Percentiles rank a stretch among this genome's conserved stretches.
Conservation (phyloP, 129 eudicot genomes). For the Flaveria sonorensis region DNA sequence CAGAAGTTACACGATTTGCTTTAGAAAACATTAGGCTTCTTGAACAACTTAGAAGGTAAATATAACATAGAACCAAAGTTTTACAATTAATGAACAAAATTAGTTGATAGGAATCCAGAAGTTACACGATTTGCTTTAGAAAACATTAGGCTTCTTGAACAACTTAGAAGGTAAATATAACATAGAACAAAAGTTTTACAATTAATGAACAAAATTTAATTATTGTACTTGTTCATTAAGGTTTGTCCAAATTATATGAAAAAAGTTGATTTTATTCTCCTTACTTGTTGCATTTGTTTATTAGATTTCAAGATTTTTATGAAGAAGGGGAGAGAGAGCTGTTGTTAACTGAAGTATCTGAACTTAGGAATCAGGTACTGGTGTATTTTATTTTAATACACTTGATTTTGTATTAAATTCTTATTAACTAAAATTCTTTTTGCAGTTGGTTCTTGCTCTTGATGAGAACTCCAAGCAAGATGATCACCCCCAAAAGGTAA, state of each 20-base stretch:
- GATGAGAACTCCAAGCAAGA: slow-evolving; percentile 61
- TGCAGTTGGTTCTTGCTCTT: slow-evolving; percentile 57
- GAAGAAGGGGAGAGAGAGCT: slow-evolving; percentile 95
- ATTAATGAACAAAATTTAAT: neutral
- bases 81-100: neutral
- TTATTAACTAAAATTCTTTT: slow-evolving; percentile 18
- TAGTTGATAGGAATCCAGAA: too few relatives aligned
- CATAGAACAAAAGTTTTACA: neutral
- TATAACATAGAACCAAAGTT: neutral
- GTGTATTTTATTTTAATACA: neutral
- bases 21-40: slow-evolving; percentile 86
- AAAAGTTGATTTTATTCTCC: slow-evolving; percentile 13
- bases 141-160: slow-evolving; percentile 87
- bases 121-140: slow-evolving; percentile 96
- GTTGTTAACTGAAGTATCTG: slow-evolving; percentile 75
- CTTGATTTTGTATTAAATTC: slow-evolving; percentile 22
- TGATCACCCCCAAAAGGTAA: slow-evolving; percentile 35
- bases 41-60: slow-evolving; percentile 79
- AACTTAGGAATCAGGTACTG: slow-evolving; percentile 77
- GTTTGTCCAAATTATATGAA: neutral
- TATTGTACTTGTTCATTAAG: slow-evolving; percentile 2
- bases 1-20: slow-evolving; percentile 98
- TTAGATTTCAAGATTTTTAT: slow-evolving; percentile 82
- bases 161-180: slow-evolving; percentile 64
- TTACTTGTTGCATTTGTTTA: slow-evolving; percentile 6